These are phyloP conservation scores for Corynespora cassiicola DNA, from an alignment of 2,329 filamentous ascomycete genomes.

Conservation along the genomic window DNA sequence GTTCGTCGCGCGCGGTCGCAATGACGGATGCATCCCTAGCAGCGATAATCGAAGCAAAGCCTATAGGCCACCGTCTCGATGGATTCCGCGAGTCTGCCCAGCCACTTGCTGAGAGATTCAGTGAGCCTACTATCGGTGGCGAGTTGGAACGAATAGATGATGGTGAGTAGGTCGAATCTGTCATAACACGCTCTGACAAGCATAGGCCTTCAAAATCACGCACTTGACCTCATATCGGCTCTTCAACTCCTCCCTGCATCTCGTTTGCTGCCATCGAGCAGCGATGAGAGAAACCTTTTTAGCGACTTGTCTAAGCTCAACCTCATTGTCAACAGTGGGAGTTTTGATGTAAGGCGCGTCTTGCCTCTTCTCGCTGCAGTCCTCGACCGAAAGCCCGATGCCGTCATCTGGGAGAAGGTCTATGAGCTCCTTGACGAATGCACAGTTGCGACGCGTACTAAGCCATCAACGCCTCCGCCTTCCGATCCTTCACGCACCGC, in stretches of 20 bases:
- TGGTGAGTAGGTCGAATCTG: too few species aligned
- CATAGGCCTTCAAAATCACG: constrained; percentile 4
- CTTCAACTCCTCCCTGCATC: constrained; percentile 14
- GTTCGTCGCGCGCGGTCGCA: too few species aligned
- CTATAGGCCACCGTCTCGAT: too few species aligned
- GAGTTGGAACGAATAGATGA: too few species aligned
- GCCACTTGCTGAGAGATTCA: too few species aligned
- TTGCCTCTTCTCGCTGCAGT: constrained; percentile 22
- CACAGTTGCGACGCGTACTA: constrained; percentile 4
- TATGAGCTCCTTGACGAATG: constrained; percentile 18
- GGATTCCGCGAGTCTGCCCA: too few species aligned
- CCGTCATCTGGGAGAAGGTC: constrained; percentile 23
- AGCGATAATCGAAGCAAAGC: too few species aligned
- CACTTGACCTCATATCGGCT: constrained; percentile 11
- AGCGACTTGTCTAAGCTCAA: constrained; percentile 19
- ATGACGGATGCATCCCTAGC: too few species aligned
- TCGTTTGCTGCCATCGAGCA: constrained; percentile 13
- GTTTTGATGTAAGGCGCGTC: constrained; percentile 20
- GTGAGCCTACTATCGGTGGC: too few species aligned
- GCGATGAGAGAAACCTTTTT: constrained; percentile 15
- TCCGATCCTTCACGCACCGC: constrained; percentile 13
- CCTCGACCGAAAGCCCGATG: constrained; percentile 5
- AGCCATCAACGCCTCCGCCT: constrained; percentile 20
- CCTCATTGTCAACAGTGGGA: constrained; percentile 2
- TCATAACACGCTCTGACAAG: too few species aligned